Evolutionary conservation across 148 eudicot species (phyloP), one percentile per base, ranked within the genome.

Genomic region (Vaccinium corymbosum): DNA sequence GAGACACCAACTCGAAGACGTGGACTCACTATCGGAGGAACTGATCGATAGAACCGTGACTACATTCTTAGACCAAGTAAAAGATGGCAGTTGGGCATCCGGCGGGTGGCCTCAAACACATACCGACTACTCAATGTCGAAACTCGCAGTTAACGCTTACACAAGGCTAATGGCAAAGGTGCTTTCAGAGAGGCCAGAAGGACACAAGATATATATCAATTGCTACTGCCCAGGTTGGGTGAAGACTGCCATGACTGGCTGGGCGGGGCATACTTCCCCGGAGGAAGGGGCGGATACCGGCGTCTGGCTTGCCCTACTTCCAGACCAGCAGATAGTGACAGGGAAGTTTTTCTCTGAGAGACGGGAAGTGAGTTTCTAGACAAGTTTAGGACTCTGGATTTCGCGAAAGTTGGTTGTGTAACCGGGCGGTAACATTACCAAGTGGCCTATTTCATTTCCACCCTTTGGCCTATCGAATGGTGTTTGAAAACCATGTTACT

Each of bases 141-240:
- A 97, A 83, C 92, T 97, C 35, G 98, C 96, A 22, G 87, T 94
- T 7, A 97, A 97, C 82, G 89, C 93, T 79, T 95, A 93, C 93
- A 93, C 96, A 0, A 93, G 99, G 85, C 71, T 93, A 50, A 86
- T 93, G 90, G 95, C 93, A 2, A 91, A 82, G 83, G 68, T 73
- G 82, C 87, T 94, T 49, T 82, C 89, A 25, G 90, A 92, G 9
- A 76, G 93, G 64, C 94, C 98, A 61, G 96, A 92, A 56, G 98
- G 95, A 57, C 79, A 90, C 7, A 93, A 94, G 88, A 93, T 97
- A 74, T 87, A 77, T 42, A 85, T 97, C 66, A 97, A 97, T 79
- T 92, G 99, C 82, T 97, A 89, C 80, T 97, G 99, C 76, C 99
- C 98, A 6, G 99, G 99, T 9, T 94, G 95, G 96, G 99, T 97